Base-by-base conservation (phyloP, 305 asterid species). In the Fraxinus paxiana region DNA sequence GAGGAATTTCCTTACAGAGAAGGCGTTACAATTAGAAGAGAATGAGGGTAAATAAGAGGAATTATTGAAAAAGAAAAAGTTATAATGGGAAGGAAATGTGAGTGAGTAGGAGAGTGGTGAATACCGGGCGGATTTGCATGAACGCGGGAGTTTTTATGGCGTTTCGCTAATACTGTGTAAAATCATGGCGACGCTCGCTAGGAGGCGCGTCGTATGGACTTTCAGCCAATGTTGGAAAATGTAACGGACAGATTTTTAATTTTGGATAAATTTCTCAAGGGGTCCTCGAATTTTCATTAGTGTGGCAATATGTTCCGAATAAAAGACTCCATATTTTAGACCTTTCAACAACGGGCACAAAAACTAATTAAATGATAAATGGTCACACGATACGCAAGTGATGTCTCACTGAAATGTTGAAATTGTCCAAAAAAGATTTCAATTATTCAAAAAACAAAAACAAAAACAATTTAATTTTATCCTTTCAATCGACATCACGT, bases 131-230 rank as follows among this genome's bases (percentile, higher is more conserved):
- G 33, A 38, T 82, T 82, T 90, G 96, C 96, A 92, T 92, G 96
- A 88, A 86, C 90, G 94, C 91, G 91, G 91, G 91, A 89, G 90
- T 83, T 84, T 81, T 30, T 79, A 91, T 87, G 90, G 87, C 88
- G 89, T 88, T 90, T 81, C 82, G 85, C 84, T n/a, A 13, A 33
- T 15, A 31, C 75, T 12, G 48, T 17, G 69, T 10, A 38, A 15
- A 24, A 70, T 33, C 46, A 33, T 5, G 41, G 37, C 17, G 74
- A 85, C 83, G 83, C 86, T 61, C 87, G 38, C 22, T 28, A 0
- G 1, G 1, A 69, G 84, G 86, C 87, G 91, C 92, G 91, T 89
- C 41, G 65, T 1, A 1, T 12, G 1, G 73, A 65, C 18, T 3
- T 65, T 28, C 73, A 35, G 73, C n/a, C 18, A 1, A 13, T 9